A percentile compares a stretch with the other conserved stretches of the same genome.
These are phyloP conservation scores for Hypoxylon rickii DNA, from an alignment of 495 filamentous ascomycete genomes.

Conservation along the genomic window DNA sequence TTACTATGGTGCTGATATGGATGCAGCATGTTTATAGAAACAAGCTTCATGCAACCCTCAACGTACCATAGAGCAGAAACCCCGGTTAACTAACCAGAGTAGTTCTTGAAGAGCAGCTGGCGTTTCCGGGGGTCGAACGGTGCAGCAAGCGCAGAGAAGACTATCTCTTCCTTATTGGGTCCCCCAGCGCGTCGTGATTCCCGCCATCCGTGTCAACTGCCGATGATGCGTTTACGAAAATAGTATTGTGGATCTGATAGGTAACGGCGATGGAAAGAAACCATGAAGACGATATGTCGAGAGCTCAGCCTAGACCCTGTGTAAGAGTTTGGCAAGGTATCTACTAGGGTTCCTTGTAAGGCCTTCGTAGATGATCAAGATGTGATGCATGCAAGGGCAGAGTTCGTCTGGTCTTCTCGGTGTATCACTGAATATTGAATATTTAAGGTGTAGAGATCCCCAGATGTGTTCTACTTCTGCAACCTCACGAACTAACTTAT, in stretches of 20 bases:
- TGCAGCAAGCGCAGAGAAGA: conserved; percentile 1
- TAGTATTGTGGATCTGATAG: conserved; percentile 15
- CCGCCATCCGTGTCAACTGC: conserved; percentile 20
- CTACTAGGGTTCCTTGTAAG: too few relatives aligned
- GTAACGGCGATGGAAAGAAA: conserved; percentile 2
- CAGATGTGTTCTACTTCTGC: conserved; percentile 4
- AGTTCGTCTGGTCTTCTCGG: conserved; percentile 3
- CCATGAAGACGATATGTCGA: conserved; percentile 7
- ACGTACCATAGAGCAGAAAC: too few relatives aligned
- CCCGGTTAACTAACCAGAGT: too few relatives aligned
- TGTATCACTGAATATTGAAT: conserved; percentile 1
- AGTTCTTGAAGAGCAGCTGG: not conserved
- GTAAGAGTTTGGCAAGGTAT: too few relatives aligned
- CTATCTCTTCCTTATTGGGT: conserved; percentile 24
- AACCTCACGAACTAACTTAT: conserved; percentile 17
- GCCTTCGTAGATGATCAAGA: conserved; percentile 1
- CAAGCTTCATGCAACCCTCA: conserved; percentile 3
- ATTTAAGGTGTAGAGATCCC: conserved; percentile 19
- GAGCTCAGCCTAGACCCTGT: conserved; percentile 1
- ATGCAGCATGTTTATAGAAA: not conserved
- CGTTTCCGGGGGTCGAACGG: not conserved
- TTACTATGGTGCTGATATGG: too few relatives aligned
- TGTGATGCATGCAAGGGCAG: conserved; percentile 16
- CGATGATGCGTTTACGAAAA: conserved; percentile 16
- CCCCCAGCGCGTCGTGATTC: conserved; percentile 34